These are phyloP conservation scores for Beauveria medogensis DNA, from an alignment of 2,329 filamentous ascomycete species.

Conservation along the genomic window DNA sequence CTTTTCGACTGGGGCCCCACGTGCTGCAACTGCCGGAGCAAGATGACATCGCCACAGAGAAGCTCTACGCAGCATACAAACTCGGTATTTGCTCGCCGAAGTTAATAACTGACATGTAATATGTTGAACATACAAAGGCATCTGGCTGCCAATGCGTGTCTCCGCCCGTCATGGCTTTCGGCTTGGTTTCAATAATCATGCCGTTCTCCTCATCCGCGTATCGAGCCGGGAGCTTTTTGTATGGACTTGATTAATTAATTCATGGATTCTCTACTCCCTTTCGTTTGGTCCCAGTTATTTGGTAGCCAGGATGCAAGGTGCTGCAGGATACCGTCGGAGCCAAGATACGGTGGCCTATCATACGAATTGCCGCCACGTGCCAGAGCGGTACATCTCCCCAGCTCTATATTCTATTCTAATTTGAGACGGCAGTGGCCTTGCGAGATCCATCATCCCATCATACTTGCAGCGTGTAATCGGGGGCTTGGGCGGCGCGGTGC, in stretches of 20 bases:
- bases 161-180: not conserved
- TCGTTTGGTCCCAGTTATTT: not conserved
- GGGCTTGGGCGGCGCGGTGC: not conserved
- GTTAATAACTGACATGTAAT: not conserved
- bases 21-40: not conserved
- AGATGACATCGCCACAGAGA: not conserved
- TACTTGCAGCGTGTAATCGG: not conserved
- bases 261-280: not conserved
- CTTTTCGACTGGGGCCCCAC: constrained; percentile 2
- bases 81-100: not conserved
- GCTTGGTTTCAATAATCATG: not conserved
- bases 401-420: not conserved
- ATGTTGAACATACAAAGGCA: not conserved
- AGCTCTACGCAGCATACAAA: too few relatives aligned
- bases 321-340: not conserved
- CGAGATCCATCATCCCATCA: not conserved
- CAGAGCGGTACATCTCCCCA: not conserved
- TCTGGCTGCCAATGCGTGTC: not conserved
- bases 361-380: not conserved
- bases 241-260: not conserved
- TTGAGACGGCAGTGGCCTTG: not conserved
- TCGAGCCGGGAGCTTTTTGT: not conserved
- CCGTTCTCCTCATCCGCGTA: not conserved
- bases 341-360: not conserved
- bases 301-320: not conserved